Evolutionary conservation across 176 grass and related monocot genomes (phyloP).

Genomic region (Eleusine indica): DNA sequence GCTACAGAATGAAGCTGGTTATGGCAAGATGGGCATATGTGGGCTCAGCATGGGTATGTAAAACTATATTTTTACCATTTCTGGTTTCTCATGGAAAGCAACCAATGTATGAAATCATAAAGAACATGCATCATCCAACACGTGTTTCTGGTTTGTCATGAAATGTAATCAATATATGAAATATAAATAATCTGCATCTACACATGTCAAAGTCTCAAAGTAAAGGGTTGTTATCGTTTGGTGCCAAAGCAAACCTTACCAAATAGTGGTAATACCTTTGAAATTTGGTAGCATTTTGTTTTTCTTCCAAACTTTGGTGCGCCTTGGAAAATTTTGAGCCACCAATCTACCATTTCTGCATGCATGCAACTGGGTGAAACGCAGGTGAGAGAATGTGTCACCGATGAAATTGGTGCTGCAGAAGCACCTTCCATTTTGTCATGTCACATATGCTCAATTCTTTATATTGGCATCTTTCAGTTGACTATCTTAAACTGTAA

Average conservation of each 20-base stretch:
- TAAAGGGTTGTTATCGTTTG: background rate
- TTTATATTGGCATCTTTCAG: background rate
- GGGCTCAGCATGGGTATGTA: constrained; percentile 95
- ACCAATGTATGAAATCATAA: background rate
- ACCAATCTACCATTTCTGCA: background rate
- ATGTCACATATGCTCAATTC: background rate
- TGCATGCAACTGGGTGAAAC: background rate
- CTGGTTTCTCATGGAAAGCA: background rate
- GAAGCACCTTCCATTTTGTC: too few relatives aligned
- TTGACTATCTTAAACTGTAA: background rate
- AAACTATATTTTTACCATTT: background rate
- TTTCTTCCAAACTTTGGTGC: background rate
- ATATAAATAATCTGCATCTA: background rate
- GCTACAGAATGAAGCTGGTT: constrained; percentile 83
- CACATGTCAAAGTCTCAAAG: background rate
- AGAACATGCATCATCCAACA: background rate
- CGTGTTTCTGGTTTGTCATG: background rate
- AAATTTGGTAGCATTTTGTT: background rate
- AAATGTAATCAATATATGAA: background rate
- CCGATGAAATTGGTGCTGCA: background rate
- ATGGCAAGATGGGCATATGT: constrained; percentile 90
- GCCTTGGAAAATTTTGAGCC: background rate
- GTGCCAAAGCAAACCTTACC: background rate
- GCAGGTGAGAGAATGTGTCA: background rate
- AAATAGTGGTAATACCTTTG: background rate